Evolutionary conservation across 345 rosid species (phyloP), one percentile per base, ranked within the genome.

Genomic region (Capsella bursapastoris): DNA sequence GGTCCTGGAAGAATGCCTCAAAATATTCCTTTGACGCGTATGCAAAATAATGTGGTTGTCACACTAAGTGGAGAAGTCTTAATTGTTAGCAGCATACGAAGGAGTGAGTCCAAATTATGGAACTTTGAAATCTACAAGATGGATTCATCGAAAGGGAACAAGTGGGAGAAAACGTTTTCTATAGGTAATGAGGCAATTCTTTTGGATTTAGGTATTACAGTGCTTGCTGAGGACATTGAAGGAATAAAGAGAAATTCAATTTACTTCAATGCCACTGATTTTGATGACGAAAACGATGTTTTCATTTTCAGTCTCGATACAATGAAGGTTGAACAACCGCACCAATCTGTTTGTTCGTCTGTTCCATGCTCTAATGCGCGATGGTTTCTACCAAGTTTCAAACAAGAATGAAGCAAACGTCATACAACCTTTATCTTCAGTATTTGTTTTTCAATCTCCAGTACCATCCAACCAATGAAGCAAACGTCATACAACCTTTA

Each of bases 201-300:
- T 66, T 38, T 51, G 0, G 60, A 66, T 66, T 25, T 66, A 14
- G 60, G 71, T 66, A 25, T 66, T 3, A 66, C 49, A 25, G 60
- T 66, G 60, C 27, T 66, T 13, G 50, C 66, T 6, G 51, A 66
- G 37, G 59, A 66, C 18, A 0, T 50, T 4, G 4, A 25, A 51
- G 49, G 60, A 9, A 27, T 67, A 48, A 38, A 7, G 5, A 25
- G 49, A 6, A 66, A 66, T 34, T 35, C 48, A 3, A 66, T 66
- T n/a, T 51, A 66, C 49, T 51, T 66, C 37, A 66, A 4, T 37
- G 45, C 0, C n/a, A 51, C 2, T 66, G 11, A 4, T 37, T 2
- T 37, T 38, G 31, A 59, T 5, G 18, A 60, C 22, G 16, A 40
- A 51, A 14, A 67, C n/a, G 37, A 66, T 1, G 38, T 68, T 9